Conservation (phyloP, 441 rosid genomes). For the Pelargonium myrrhifolium region DNA sequence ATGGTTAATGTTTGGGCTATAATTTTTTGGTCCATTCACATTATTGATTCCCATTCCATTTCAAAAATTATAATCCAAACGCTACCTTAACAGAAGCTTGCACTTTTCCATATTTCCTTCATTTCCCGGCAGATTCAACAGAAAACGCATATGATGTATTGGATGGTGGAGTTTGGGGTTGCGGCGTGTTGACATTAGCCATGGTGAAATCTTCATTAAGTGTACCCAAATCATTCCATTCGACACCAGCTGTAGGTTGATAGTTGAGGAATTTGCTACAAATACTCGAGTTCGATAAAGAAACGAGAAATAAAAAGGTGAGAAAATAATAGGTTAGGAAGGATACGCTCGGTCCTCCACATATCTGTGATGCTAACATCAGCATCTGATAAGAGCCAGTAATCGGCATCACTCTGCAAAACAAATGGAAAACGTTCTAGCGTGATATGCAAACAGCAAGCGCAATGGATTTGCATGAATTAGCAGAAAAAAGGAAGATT, state of each 20-base stretch:
- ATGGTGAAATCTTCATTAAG: neutral
- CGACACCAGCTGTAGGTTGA: no score
- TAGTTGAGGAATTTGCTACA: neutral
- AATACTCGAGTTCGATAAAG: neutral
- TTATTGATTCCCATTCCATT: no score
- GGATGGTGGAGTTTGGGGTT: conserved; percentile 7
- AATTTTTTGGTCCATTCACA: no score
- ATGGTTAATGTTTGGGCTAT: no score
- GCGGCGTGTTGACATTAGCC: neutral
- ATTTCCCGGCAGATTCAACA: neutral
- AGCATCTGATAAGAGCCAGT: conserved; percentile 94
- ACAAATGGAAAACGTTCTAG: conserved; percentile 13
- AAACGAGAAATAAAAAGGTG: neutral
- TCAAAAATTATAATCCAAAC: no score
- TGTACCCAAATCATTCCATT: neutral
- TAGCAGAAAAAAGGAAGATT: neutral
- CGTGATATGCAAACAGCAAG: neutral
- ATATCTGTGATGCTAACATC: conserved; percentile 84
- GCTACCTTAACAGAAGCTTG: neutral
- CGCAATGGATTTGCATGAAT: neutral
- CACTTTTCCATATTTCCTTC: neutral
- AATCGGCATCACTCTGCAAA: conserved; percentile 79
- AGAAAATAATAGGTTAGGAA: conserved; percentile 10
- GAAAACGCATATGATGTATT: neutral
- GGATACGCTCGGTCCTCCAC: conserved; percentile 90